These are phyloP conservation scores for Posidonia oceanica DNA, from an alignment of 116 monocot genomes.

Conservation along the genomic window DNA sequence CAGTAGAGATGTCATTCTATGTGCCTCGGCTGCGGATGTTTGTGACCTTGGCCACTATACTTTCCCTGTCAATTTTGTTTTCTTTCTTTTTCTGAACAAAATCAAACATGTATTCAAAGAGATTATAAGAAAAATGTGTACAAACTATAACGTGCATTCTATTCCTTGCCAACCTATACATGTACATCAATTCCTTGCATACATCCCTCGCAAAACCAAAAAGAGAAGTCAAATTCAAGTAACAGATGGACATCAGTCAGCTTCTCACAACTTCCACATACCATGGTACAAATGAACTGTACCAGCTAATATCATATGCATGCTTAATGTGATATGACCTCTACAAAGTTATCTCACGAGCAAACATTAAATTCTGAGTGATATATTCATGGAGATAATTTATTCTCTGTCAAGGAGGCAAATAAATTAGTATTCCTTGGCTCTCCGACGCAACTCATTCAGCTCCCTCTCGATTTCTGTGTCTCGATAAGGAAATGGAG, in stretches of 20 bases:
- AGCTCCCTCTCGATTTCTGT: conserved; percentile 75
- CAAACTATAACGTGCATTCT: conserved; percentile 1
- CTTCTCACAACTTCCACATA: neutral
- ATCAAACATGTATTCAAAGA: neutral
- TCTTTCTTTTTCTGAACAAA: too few species aligned
- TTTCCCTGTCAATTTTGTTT: too few species aligned
- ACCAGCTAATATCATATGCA: neutral
- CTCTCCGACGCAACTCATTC: conserved; percentile 71
- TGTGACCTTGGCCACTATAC: too few species aligned
- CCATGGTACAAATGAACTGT: neutral
- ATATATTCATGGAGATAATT: neutral
- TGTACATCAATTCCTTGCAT: neutral
- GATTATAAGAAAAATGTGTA: neutral
- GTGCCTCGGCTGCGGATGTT: too few species aligned
- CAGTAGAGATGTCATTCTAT: too few species aligned
- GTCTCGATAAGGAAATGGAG: conserved; percentile 48
- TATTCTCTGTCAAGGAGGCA: neutral
- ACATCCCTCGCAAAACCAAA: neutral
- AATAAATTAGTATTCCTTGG: conserved; percentile 53
- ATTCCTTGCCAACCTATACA: neutral
- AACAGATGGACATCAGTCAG: neutral
- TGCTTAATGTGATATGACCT: neutral
- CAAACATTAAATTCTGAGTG: neutral
- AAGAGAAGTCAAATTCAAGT: neutral
- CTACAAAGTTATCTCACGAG: neutral